These are phyloP conservation scores for Ricinus communis DNA, from an alignment of 345 rosid species.

Conservation along the genomic window DNA sequence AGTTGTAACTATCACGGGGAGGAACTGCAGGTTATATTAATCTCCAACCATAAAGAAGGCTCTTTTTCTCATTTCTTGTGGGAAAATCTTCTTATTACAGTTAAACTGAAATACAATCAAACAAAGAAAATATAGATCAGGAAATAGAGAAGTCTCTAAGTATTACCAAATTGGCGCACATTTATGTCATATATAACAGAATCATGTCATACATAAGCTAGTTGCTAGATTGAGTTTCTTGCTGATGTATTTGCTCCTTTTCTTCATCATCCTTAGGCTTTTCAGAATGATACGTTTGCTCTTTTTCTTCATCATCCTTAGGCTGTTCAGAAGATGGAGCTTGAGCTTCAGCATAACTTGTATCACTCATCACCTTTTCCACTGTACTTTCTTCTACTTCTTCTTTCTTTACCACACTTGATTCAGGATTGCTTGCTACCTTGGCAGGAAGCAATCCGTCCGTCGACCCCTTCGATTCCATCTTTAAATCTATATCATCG, in stretches of 20 bases:
- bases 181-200: too few species aligned
- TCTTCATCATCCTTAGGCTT: background rate
- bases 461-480: background rate
- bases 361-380: background rate
- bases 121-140: background rate
- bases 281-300: too few species aligned
- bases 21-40: too few species aligned
- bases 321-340: background rate
- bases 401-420: background rate
- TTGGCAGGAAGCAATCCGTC: background rate
- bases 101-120: background rate
- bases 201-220: too few species aligned
- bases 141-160: too few species aligned
- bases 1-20: too few species aligned
- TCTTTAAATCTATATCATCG: background rate
- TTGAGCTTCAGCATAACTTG: background rate
- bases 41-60: too few species aligned
- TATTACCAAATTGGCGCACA: too few species aligned
- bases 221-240: background rate
- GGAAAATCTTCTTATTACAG: background rate
- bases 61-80: too few species aligned
- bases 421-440: background rate
- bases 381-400: background rate
- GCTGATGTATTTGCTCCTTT: background rate
- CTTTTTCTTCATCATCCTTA: background rate